Base-by-base conservation (phyloP, 2,329 filamentous ascomycete species). In the Bipolaris cookei region DNA sequence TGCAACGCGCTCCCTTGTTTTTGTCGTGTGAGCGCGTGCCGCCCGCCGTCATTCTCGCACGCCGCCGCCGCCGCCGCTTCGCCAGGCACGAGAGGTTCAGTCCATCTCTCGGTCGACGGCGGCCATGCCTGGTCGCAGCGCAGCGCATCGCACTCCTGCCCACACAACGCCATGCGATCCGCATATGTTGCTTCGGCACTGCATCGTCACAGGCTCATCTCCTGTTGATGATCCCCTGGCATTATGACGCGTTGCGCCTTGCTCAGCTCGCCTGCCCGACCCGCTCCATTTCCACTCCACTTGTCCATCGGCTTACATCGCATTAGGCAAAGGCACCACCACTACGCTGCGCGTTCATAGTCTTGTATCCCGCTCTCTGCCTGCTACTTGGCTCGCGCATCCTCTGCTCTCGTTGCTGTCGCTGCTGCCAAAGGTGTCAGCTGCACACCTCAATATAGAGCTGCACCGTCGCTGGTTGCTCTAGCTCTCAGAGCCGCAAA, bases 401-500 rank as follows among this genome's bases (percentile, higher is more conserved):
- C 30, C 11, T 34, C 32, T 34, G 18, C 37, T 39, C 16, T 20
- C 16, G 21, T 20, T 38, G 37, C 37, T 10, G 14, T 38, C 54
- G 58, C 58, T 58, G 56, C 58, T 56, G 55, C 53, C 42, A 20
- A 28, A 50, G 56, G 43, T 59, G 65, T 71, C 68, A 71, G 64
- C 71, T 74, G 72, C 67, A 59, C 64, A 61, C 57, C 50, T 55
- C 62, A 70, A 63, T 70, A 64, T 65, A 66, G 68, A 65, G 45
- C 51, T 52, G 56, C 52, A 42, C 63, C 47, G 58, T 63, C 54
- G 58, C 62, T 63, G 53, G 51, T 58, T 50, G 57, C 63, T 59
- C 63, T 56, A 59, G 51, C 39, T 57, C 56, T 55, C 59, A 58
- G 61, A 66, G 65, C 67, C 67, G 68, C 63, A 61, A 47, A 35